A percentile compares a stretch with the other conserved stretches of the same genome.
Conservation (phyloP, 768 basidiomycete genomes). For the Macrocybe gigantea region DNA sequence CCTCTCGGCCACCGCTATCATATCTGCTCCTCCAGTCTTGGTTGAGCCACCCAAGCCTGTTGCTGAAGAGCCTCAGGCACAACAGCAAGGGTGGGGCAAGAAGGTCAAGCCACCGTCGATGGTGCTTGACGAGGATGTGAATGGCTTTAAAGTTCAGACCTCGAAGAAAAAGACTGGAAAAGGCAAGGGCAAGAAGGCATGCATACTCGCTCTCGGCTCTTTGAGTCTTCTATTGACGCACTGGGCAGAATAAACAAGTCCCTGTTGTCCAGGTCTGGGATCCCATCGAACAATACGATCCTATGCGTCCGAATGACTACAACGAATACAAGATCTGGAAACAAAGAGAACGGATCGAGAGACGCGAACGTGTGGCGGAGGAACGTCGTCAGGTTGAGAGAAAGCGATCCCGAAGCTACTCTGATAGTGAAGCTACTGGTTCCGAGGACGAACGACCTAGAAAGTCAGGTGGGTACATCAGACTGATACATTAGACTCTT, state of each 20-base stretch:
- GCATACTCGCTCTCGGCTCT: slow-evolving; percentile 1
- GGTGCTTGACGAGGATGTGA: slow-evolving; percentile 85
- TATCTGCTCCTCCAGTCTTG: slow-evolving; percentile 65
- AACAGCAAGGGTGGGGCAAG: slow-evolving; percentile 65
- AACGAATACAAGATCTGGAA: slow-evolving; percentile 84
- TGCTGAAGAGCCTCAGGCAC: slow-evolving; percentile 31
- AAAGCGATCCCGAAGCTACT: slow-evolving; percentile 58
- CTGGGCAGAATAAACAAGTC: slow-evolving; percentile 52
- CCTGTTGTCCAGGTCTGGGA: slow-evolving; percentile 62
- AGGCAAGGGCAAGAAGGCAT: slow-evolving; percentile 62
- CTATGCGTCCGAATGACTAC: slow-evolving; percentile 81
- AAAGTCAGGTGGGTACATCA: slow-evolving; percentile 51
- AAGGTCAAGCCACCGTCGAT: slow-evolving; percentile 89
- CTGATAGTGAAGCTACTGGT: slow-evolving; percentile 56
- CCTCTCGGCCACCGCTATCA: slow-evolving; percentile 54
- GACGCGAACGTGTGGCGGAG: slow-evolving; percentile 60
- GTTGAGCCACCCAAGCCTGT: slow-evolving; percentile 29
- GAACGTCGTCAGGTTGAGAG: slow-evolving; percentile 50
- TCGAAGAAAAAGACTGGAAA: slow-evolving; percentile 50
- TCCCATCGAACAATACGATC: slow-evolving; percentile 75
- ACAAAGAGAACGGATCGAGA: slow-evolving; percentile 67
- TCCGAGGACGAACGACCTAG: slow-evolving; percentile 65
- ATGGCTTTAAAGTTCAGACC: slow-evolving; percentile 64
- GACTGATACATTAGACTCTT: background rate
- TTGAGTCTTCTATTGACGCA: slow-evolving; percentile 2